Conservation (phyloP, 768 basidiomycete species). For the Stropharia rugosoannulata region DNA sequence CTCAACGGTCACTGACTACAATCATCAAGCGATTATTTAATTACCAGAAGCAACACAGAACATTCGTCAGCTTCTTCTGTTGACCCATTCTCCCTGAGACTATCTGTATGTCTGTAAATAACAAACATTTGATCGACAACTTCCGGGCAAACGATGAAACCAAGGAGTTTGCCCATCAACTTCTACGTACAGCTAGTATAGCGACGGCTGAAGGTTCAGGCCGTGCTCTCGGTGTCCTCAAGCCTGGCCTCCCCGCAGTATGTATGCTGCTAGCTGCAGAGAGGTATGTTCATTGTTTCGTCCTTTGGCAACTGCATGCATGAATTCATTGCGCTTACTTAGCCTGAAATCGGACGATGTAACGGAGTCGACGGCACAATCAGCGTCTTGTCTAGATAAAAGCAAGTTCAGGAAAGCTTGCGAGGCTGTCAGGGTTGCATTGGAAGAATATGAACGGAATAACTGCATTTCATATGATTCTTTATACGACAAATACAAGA, state of each 20-base stretch:
- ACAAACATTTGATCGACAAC: background rate
- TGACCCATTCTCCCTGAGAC: background rate
- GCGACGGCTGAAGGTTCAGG: slow-evolving; percentile 1
- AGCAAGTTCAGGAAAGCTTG: background rate
- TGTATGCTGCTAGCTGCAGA: slow-evolving; percentile 2
- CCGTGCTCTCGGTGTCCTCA: background rate
- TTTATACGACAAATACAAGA: background rate
- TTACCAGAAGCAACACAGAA: background rate
- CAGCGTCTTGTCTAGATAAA: background rate
- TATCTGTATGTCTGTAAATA: background rate
- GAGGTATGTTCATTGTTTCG: background rate
- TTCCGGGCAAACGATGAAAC: background rate
- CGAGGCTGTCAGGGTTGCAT: background rate
- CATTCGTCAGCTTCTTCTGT: background rate
- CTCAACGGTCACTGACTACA: too few species aligned
- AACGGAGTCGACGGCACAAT: background rate
- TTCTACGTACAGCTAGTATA: slow-evolving; percentile 6
- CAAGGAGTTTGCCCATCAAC: background rate
- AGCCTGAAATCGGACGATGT: slow-evolving; percentile 4
- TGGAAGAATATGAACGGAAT: background rate
- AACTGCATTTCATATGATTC: background rate
- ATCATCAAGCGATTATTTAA: too few species aligned
- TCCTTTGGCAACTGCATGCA: background rate
- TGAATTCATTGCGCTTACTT: background rate
- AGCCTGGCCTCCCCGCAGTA: background rate